phyloP scores from a whole-genome alignment of 2,329 filamentous ascomycete genomes.

The Rosellinia necatrix region DNA sequence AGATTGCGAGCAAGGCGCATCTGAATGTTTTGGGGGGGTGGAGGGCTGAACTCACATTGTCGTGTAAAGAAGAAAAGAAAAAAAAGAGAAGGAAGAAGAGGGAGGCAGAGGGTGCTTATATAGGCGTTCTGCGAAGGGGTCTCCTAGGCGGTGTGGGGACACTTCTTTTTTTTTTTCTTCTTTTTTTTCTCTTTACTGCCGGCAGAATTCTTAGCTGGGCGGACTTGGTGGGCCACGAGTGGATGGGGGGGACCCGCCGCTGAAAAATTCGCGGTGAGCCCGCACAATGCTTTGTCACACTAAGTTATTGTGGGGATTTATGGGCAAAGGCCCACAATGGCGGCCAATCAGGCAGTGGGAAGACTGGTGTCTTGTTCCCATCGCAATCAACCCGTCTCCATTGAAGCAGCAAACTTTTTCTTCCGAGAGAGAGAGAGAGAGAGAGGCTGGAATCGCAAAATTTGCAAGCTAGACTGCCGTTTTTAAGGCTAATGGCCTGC shows the following conservation, averaged over 20 bases:
- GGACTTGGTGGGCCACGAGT: slow-evolving; percentile 27
- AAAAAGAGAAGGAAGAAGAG: slow-evolving; percentile 42
- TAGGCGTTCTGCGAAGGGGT: neutral
- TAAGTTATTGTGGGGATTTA: too few relatives aligned
- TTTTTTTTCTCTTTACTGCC: slow-evolving; percentile 21
- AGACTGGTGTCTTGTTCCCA: neutral
- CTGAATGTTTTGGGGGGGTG: slow-evolving; percentile 44
- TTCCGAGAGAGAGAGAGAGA: too few relatives aligned
- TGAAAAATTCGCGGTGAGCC: neutral
- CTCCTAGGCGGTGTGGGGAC: slow-evolving; percentile 26
- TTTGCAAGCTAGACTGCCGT: too few relatives aligned
- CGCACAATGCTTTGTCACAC: too few relatives aligned
- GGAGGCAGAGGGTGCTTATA: slow-evolving; percentile 47
- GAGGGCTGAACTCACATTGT: slow-evolving; percentile 59
- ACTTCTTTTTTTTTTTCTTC: slow-evolving; percentile 14
- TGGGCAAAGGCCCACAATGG: too few relatives aligned
- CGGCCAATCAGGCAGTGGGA: slow-evolving; percentile 6
- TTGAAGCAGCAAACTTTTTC: too few relatives aligned
- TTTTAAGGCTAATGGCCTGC: too few relatives aligned
- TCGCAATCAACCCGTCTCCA: too few relatives aligned
- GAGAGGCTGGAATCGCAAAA: too few relatives aligned
- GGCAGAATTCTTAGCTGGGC: slow-evolving; percentile 20
- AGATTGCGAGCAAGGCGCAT: neutral
- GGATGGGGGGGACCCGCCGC: neutral
- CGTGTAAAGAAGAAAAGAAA: slow-evolving; percentile 59